Evolutionary conservation across 164 flowering plant species (phyloP), one percentile per base, ranked within the genome.

Genomic region (Stephania japonica): DNA sequence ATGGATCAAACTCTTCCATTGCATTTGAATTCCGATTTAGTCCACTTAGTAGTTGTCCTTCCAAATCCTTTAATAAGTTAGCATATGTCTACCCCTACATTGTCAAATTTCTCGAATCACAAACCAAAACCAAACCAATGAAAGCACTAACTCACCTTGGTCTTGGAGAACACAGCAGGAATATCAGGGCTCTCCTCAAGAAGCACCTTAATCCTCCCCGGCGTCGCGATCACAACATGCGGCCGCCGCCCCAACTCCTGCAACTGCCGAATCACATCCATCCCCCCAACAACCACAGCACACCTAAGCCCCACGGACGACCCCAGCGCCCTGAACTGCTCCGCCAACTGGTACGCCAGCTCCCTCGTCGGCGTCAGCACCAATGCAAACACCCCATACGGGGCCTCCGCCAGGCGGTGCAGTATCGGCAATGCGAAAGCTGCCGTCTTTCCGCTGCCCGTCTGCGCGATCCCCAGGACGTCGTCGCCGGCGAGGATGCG

Each of bases 401-500:
- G 98, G 38, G 86, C 76, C 71, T 87, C 87, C 0, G 93, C 83
- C 6, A 95, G 84, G 3, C 85, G 83, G 21, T 90, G 85, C 27
- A 95, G 83, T 12, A 95, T 89, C 0, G 99, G 99, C n/a, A 95
- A 81, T 0, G 98, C 97, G 49, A 95, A 95, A 4, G 98, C 97
- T 0, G 99, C 97, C 1, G 97, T 95, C 67, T 95, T 93, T 3
- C 98, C 99, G 59, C 95, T 89, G 5, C 99, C 98, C 2, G 99
- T 95, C 80, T 95, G 87, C 1, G 98, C 98, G 1, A 93, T 68
- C 0, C 98, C 98, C 5, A 93, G 79, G 8, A 95, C 97, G 59
- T 95, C 97, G 2, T 85, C 74, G 9, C 97, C 97, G 0, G 88
- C 83, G 1, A 93, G 85, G 66, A 93, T 95, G 14, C 78, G 75